Evolutionary conservation across 768 basidiomycete genomes (phyloP).

Genomic region (Collybiopsis confluens): DNA sequence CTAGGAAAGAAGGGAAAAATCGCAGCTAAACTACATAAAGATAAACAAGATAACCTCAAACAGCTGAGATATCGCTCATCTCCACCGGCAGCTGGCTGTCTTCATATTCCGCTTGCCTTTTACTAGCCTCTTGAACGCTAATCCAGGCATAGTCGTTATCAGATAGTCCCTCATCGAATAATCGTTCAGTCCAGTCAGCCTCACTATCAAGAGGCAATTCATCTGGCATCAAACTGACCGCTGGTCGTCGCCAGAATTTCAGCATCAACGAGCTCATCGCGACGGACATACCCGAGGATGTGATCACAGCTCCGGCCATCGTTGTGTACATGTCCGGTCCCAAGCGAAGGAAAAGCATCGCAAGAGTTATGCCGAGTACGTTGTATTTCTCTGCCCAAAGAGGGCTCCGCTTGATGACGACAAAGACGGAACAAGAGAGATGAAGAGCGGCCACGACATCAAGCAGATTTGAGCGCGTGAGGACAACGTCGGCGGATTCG

Average conservation of each 20-base stretch:
- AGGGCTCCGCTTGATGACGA: conserved; percentile 88
- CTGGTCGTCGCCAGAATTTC: conserved; percentile 77
- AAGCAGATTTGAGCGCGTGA: conserved; percentile 94
- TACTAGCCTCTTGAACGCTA: too few relatives aligned
- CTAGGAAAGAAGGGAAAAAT: too few relatives aligned
- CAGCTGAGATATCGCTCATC: too few relatives aligned
- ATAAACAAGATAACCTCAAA: too few relatives aligned
- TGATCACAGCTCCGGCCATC: conserved; percentile 99
- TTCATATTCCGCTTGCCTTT: too few relatives aligned
- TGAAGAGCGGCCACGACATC: conserved; percentile 97
- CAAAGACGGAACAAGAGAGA: conserved; percentile 84
- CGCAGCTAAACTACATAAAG: too few relatives aligned
- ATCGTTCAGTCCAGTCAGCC: conserved; percentile 37
- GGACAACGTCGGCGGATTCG: conserved; percentile 96
- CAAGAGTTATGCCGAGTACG: conserved; percentile 88
- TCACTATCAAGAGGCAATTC: conserved; percentile 39
- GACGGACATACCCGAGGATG: conserved; percentile 93
- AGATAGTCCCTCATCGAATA: too few relatives aligned
- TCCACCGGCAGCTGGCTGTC: too few relatives aligned
- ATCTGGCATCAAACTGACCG: conserved; percentile 65
- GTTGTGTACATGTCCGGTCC: conserved; percentile 94
- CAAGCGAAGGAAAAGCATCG: conserved; percentile 93
- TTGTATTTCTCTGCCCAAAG: conserved; percentile 97
- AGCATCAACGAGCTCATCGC: conserved; percentile 86
- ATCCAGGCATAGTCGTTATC: too few relatives aligned